Base-by-base conservation (phyloP, 1,284 basidiomycete genomes). In the Coriolopsis trogii region DNA sequence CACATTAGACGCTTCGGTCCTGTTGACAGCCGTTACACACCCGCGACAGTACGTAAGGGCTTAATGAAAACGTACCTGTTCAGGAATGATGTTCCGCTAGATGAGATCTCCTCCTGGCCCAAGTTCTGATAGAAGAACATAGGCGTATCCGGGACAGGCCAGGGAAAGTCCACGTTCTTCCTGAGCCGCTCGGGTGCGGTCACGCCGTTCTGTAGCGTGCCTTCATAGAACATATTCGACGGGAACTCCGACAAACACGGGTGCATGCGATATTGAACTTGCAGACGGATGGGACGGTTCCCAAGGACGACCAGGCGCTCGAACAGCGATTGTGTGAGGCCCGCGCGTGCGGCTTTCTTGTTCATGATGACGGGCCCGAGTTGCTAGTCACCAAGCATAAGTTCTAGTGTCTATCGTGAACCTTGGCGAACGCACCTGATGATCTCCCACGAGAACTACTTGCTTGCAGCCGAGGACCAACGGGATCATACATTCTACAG, bases 51-150 rank as follows among this genome's bases (percentile, higher is more conserved):
- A 41, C 23, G 50, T 52, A 52, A 58, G 56, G 26, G 33, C 12
- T 48, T 51, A 53, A 51, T 51, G 41, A 55, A 53, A 25, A 59
- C 75, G 41, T 51, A 85, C 88, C 89, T 85, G 71, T 99, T 99
- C 63, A 99, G 80, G 82, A 98, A 99, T 7, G 96, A 98, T 0
- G 97, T 99, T 41, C 97, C 97, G 67, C 93, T 96, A 50, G 92
- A 94, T 21, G 95, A 98, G 59, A 99, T 99, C 71, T 99, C 97
- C 69, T 99, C 97, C 63, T 98, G 97, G 0, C 97, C 97, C 40
- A 99, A 73, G 67, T 99, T 99, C 78, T 98, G 95, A 74, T 98
- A 98, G 78, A 99, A 99, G 79, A 98, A 97, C 96, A 99, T 99
- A 16, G 97, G 97, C 6, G 93, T 95, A 63, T 95, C 93, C n/a